Evolutionary conservation across 2,329 filamentous ascomycete genomes (phyloP), one percentile per base, ranked within the genome.

Genomic region (Zymoseptoria tritici): DNA sequence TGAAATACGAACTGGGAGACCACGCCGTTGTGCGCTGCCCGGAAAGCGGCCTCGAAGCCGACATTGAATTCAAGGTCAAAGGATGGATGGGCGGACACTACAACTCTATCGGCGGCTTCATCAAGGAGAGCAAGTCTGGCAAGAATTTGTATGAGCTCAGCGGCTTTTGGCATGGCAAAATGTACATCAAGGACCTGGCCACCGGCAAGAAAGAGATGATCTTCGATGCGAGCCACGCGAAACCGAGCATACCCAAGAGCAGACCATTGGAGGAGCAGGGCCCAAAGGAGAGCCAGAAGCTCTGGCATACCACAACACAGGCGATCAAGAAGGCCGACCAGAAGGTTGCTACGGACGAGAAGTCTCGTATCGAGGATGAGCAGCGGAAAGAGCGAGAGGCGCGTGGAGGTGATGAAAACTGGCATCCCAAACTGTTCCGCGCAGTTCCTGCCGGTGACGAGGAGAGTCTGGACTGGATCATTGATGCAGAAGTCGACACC

Each of bases 1-100:
- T 99, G 94, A 97, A 97, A 76, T 99, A 97, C 75, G 94, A 99
- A 78, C 85, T 99, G 7, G 94, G 93, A 64, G 93, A 97, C 73
- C 92, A 96, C 78, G 96, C 92, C 73, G 90, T 91, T 68, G 90
- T 99, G 20, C 84, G 87, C 66, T 97, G 94, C 74, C 91, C 93
- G 0, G 93, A 97, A 73, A 83, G 91, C 19, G 87, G 91, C 60
- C 81, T 99, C 19, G 83, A 86, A 24, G 93, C 91, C 61, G 93
- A 99, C 72, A 86, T 99, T 62, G 94, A 99, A 66, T 99, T 99
- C 83, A 97, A 97, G 79, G 95, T 91, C 56, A 97, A 97, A 76
- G 94, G 94, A 4, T 99, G 95, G 83, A 93, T 99, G 65, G 88
- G 91, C 56, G 94, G 94, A 7, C 94, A 90, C 1, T 99, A 99